Conservation (phyloP, 2,329 filamentous ascomycete genomes). For the Colletotrichum theobromicola region DNA sequence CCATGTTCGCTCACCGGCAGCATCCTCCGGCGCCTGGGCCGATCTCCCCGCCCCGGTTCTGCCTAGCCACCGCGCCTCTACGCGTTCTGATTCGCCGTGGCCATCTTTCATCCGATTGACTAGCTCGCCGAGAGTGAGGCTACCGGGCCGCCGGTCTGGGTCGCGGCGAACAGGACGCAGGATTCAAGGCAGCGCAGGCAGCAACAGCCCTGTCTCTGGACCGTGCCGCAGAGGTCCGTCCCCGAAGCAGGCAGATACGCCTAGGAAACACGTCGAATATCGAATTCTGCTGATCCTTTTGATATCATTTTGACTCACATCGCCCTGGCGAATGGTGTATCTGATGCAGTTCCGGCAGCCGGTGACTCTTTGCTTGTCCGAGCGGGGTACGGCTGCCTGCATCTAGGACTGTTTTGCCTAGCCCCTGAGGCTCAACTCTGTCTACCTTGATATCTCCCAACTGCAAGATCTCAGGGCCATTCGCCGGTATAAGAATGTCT, state of each 20-base stretch:
- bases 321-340: neutral
- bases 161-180: neutral
- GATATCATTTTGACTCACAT: neutral
- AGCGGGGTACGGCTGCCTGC: constrained; percentile 13
- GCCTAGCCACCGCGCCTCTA: neutral
- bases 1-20: neutral
- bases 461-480: neutral
- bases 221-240: neutral
- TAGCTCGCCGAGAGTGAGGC: neutral
- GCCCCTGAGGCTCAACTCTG: neutral
- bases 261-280: neutral
- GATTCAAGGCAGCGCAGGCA: neutral
- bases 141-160: neutral
- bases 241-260: neutral
- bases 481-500: neutral
- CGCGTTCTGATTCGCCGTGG: neutral
- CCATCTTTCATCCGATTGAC: neutral
- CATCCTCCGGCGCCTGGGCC: neutral
- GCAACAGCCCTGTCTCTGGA: neutral
- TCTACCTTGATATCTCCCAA: neutral
- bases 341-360: neutral
- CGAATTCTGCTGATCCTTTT: neutral
- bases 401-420: neutral
- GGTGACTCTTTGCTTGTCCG: constrained; percentile 9
- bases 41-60: neutral